Conservation (phyloP, 2,329 filamentous ascomycete species). For the Fusarium proliferatum region DNA sequence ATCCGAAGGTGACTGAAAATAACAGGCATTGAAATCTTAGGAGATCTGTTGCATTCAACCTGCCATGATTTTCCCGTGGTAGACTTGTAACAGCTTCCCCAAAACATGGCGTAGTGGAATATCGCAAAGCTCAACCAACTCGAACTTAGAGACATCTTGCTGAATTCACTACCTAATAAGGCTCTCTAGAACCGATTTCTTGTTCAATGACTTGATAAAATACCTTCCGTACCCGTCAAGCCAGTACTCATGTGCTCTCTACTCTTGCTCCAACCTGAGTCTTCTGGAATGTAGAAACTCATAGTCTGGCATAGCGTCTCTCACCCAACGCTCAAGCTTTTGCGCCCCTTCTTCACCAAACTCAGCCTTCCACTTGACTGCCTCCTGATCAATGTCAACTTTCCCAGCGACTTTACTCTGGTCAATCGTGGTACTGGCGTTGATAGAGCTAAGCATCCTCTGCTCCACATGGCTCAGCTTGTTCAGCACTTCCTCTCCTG, state of each 20-base stretch:
- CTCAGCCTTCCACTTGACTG: constrained; percentile 31
- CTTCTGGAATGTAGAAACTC: constrained; percentile 28
- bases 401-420: constrained; percentile 24
- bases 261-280: constrained; percentile 4
- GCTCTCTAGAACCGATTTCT: background rate
- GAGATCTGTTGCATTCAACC: background rate
- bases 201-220: background rate
- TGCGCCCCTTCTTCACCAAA: constrained; percentile 22
- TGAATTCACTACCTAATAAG: background rate
- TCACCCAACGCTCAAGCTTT: constrained; percentile 33
- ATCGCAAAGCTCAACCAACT: background rate
- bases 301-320: constrained; percentile 29
- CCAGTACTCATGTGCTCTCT: rapidly evolving
- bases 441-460: constrained; percentile 32
- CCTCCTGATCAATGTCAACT: constrained; percentile 26
- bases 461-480: constrained; percentile 3
- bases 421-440: constrained; percentile 21
- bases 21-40: background rate
- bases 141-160: no score
- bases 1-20: background rate
- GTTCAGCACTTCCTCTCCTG: background rate
- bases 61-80: no score
- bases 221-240: rapidly evolving
- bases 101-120: rapidly evolving
- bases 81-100: no score